These are phyloP conservation scores for Talaromyces trachyspermus DNA, from an alignment of 495 filamentous ascomycete species.

Conservation along the genomic window DNA sequence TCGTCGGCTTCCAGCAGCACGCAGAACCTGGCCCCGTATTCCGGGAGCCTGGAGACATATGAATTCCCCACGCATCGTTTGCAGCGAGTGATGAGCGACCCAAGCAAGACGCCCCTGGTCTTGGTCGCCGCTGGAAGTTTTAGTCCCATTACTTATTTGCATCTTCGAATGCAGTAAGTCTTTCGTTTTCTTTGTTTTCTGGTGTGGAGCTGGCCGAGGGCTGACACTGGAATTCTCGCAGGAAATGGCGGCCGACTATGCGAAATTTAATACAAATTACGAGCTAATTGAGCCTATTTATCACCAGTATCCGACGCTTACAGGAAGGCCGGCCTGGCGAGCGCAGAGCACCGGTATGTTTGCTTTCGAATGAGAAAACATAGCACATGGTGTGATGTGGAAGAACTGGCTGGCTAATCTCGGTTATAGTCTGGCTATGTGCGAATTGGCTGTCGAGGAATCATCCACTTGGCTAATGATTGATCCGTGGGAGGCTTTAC, in stretches of 20 bases:
- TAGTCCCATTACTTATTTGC: constrained; percentile 69
- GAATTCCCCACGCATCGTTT: constrained; percentile 66
- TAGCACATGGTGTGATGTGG: no score
- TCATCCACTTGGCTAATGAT: constrained; percentile 78
- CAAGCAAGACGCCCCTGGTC: constrained; percentile 67
- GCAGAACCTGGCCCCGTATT: not conserved
- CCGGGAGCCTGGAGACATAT: constrained; percentile 47
- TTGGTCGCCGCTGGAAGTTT: constrained; percentile 90
- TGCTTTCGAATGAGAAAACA: no score
- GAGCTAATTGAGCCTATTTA: constrained; percentile 79
- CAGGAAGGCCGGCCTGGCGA: constrained; percentile 81
- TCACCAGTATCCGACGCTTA: constrained; percentile 80
- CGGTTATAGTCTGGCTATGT: constrained; percentile 52
- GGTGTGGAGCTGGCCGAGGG: no score
- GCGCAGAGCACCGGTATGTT: constrained; percentile 59
- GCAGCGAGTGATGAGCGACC: constrained; percentile 56
- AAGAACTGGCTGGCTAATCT: not conserved
- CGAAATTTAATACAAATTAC: constrained; percentile 71
- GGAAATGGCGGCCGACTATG: constrained; percentile 80
- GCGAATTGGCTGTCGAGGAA: constrained; percentile 69
- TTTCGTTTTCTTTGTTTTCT: constrained; percentile 26
- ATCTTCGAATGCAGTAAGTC: constrained; percentile 55
- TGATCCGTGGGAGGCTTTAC: constrained; percentile 69
- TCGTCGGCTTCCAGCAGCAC: not conserved
- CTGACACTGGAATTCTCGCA: constrained; percentile 23